Base-by-base conservation (phyloP, 1,284 basidiomycete species). In the Ustilago shanxiensis region DNA sequence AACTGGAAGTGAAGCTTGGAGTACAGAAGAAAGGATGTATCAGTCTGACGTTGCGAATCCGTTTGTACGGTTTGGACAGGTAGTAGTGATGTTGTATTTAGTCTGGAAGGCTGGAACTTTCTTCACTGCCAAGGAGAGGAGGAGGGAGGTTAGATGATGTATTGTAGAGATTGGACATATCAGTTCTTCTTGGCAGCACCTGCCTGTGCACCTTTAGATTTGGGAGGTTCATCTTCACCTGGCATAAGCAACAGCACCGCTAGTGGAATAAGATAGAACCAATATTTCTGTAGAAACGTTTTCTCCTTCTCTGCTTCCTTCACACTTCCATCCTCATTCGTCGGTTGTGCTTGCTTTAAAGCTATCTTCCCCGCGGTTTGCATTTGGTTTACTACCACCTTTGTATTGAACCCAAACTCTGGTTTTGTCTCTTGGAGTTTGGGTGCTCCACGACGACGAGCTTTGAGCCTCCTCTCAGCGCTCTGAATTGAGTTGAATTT, bases 271-370 rank as follows among this genome's bases (percentile, higher is more conserved):
- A 75, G 28, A 51, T 73, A 83, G 41, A 71, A 68, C 82, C 82
- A 83, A 53, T 83, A 83, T 39, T 80, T 80, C 20, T 77, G 77
- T 16, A 82, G 26, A 35, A 82, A 79, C 9, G 62, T 62, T 35
- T 78, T 79, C 28, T 73, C 71, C 2, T 70, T 66, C 24, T 55
- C 59, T 0, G 66, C 68, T 1, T 35, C 11, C 3, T 55, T 51
- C 13, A 75, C 64, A 9, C 60, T 60, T n/a, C 79, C 79, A 29
- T 76, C 70, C 20, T 71, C 58, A 29, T 66, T 76, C 16, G 76
- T 79, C 10, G 69, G 66, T 7, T 54, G 31, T 2, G 75, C 66
- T 28, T 60, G 51, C 39, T 56, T 58, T 18, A 72, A 45, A 0
- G 24, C 33, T n/a, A 44, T 1, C n/a, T n/a, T n/a, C n/a, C n/a